Percentiles rank a stretch among this genome's conserved stretches.
Evolutionary conservation across 306 rosid species (phyloP).

Genomic region (Pachyrhizus erosus): DNA sequence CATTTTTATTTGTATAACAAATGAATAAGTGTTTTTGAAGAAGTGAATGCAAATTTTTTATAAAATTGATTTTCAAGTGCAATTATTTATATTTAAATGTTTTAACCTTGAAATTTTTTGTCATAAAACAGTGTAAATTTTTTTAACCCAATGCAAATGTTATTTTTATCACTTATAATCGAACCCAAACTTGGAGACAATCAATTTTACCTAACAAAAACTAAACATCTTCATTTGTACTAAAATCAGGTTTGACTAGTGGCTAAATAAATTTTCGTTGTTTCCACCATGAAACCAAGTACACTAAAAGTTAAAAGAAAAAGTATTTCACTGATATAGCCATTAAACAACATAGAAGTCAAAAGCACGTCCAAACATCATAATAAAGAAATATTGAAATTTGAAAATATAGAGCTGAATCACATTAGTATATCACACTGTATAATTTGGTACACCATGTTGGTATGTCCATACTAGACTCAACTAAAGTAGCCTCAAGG

Average conservation of each 20-base stretch:
- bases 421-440: neutral
- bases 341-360: constrained; percentile 32
- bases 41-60: too few species aligned
- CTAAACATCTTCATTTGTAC: neutral
- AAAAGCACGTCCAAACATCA: neutral
- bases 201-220: neutral
- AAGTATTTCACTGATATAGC: neutral
- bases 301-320: neutral
- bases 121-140: neutral
- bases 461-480: constrained; percentile 37
- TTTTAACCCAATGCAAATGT: neutral
- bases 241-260: neutral
- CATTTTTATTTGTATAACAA: too few species aligned
- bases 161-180: neutral
- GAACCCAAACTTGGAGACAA: neutral
- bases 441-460: constrained; percentile 21
- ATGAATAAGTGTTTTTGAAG: neutral
- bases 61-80: neutral
- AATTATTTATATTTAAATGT: too few species aligned
- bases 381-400: constrained; percentile 27
- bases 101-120: too few species aligned
- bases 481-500: constrained; percentile 35
- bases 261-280: neutral
- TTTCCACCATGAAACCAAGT: neutral
- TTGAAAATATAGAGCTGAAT: constrained; percentile 20